Conservation (phyloP, 345 rosid species). For the Tarenaya hassleriana region DNA sequence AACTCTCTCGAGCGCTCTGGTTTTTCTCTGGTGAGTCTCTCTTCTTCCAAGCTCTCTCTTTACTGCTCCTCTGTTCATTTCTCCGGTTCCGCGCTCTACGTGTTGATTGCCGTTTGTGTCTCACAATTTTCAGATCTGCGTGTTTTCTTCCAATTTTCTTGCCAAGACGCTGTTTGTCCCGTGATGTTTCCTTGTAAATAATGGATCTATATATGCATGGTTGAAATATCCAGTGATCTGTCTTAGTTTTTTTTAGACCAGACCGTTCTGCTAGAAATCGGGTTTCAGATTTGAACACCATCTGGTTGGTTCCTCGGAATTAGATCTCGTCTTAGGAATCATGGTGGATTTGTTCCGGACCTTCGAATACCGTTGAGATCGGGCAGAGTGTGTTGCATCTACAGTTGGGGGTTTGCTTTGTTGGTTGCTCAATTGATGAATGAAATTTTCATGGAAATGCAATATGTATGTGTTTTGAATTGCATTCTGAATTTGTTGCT, state of each 20-base stretch:
- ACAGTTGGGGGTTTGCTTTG: neutral
- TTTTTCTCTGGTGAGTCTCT: slow-evolving; percentile 4
- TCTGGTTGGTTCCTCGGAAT: too few relatives aligned
- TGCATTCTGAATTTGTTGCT: neutral
- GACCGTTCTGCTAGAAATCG: too few relatives aligned
- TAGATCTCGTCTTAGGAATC: neutral
- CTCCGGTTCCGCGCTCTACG: slow-evolving; percentile 5
- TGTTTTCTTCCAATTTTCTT: neutral
- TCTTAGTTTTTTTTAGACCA: neutral
- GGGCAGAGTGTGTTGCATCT: neutral
- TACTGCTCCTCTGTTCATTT: slow-evolving; percentile 3
- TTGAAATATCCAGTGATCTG: too few relatives aligned
- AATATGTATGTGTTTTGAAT: slow-evolving; percentile 3
- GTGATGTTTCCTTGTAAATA: neutral
- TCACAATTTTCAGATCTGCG: slow-evolving; percentile 20
- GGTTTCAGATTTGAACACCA: too few relatives aligned
- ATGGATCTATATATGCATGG: slow-evolving; percentile 16
- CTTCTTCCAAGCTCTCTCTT: neutral
- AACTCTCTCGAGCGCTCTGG: slow-evolving; percentile 7
- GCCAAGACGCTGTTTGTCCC: neutral
- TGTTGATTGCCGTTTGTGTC: neutral
- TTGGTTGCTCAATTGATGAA: slow-evolving; percentile 16
- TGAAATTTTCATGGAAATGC: slow-evolving; percentile 4
- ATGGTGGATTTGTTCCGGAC: too few relatives aligned
- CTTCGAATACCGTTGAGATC: too few relatives aligned